These are phyloP conservation scores for Fusarium sp. DNA, from an alignment of 2,329 filamentous ascomycete genomes.

Conservation along the genomic window DNA sequence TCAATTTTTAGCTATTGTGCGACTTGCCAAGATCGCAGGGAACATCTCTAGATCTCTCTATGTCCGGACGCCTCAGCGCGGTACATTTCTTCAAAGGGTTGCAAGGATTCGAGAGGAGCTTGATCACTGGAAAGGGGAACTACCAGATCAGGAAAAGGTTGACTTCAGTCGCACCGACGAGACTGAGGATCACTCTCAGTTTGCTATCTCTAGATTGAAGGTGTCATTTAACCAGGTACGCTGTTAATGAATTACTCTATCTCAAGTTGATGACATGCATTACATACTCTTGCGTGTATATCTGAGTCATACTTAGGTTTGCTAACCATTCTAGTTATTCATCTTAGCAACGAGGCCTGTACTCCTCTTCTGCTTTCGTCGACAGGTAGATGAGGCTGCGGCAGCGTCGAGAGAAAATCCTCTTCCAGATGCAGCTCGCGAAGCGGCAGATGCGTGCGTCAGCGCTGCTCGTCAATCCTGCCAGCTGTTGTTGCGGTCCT, in stretches of 20 bases:
- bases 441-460: not conserved
- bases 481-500: not conserved
- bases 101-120: not conserved
- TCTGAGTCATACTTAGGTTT: not conserved
- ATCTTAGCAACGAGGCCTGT: not conserved
- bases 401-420: not conserved
- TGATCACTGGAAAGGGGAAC: not conserved
- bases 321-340: not conserved
- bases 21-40: not conserved
- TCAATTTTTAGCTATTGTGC: not conserved
- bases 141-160: not conserved
- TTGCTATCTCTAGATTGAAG: not conserved
- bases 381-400: not conserved
- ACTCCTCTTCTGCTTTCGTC: not conserved
- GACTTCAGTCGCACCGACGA: not conserved
- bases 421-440: not conserved
- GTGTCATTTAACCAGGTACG: not conserved
- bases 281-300: not conserved
- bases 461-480: not conserved
- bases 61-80: not conserved
- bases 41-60: not conserved
- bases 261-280: not conserved
- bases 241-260: not conserved
- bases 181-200: not conserved
- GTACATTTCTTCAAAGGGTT: not conserved